Base-by-base conservation (phyloP, 352 stramenopile species). In the Phytophthora fragariaefolia region DNA sequence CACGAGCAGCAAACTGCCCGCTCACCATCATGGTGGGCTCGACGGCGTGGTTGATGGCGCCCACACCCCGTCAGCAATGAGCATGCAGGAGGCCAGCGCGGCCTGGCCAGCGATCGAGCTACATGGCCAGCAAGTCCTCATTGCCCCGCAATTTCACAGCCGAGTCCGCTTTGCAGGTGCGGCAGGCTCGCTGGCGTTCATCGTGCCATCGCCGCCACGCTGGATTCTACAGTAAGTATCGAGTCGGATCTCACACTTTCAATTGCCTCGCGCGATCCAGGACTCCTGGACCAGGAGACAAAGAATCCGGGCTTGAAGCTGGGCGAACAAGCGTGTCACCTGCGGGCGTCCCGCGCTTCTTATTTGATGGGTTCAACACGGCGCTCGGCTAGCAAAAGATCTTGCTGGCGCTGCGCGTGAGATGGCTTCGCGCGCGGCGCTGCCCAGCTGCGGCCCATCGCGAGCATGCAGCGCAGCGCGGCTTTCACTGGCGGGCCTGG, bases 331-430 rank as follows among this genome's bases (percentile, higher is more conserved):
- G 54, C 58, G 22, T 53, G 60, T 62, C 40, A 58, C 48, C 30
- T 34, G 2, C 4, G 6, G 24, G 24, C 23, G 42, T 69, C 52
- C 53, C 61, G 48, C 40, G 43, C 34, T 51, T 55, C 46, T 59
- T 49, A 12, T 51, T 66, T 71, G 56, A 69, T 73, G 45, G 58
- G 59, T 69, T 69, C 51, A 51, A 20, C 4, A 10, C 27, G 32
- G 30, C 15, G 27, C 43, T 28, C 53, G 46, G 52, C 51, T 69
- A 69, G 58, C 58, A 64, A 73, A 65, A 63, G 48, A 66, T 66
- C 42, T 47, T 45, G 13, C 15, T 47, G 5, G 34, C 32, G 9
- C 2, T 15, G 26, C 49, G 23, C 24, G 23, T 18, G n/a, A 26
- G 10, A 69, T 73, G 65, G 65, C 65, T 73, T 17, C 34, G 13